phyloP scores from a whole-genome alignment of 192 early-diverging fungal genomes.

The Coemansia guatemalensis region DNA sequence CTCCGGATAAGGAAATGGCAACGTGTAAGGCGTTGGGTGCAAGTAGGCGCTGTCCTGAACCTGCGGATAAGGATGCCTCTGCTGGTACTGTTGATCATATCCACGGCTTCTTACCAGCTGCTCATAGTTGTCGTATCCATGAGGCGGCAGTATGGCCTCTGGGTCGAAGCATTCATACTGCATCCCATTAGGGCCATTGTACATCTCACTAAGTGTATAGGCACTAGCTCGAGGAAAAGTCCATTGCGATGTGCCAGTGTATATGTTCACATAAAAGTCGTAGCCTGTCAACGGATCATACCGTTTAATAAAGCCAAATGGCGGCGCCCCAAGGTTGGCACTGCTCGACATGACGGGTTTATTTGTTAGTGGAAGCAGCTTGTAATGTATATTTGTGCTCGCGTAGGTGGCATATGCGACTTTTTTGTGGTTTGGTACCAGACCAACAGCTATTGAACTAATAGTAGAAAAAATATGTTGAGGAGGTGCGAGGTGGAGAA shows the following conservation, averaged over 20 bases:
- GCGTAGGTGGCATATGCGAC: not conserved
- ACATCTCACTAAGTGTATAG: slow-evolving; percentile 2
- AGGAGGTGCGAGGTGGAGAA: not conserved
- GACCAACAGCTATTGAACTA: not conserved
- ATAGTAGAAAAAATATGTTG: not conserved
- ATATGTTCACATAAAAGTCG: slow-evolving; percentile 9
- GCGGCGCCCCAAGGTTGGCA: not conserved
- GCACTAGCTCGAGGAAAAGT: slow-evolving; percentile 7
- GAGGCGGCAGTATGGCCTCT: slow-evolving; percentile 5
- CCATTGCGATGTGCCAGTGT: slow-evolving; percentile 12
- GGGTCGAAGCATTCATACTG: slow-evolving; percentile 2
- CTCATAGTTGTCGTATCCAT: slow-evolving; percentile 8
- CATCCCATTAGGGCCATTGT: slow-evolving; percentile 1
- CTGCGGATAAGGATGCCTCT: not conserved
- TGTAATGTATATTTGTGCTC: not conserved
- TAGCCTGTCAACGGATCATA: slow-evolving; percentile 9
- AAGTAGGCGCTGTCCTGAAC: not conserved
- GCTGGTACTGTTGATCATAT: not conserved
- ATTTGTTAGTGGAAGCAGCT: not conserved
- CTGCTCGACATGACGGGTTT: not conserved
- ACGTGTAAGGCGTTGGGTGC: not conserved
- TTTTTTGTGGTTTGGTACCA: not conserved
- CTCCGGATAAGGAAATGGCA: not conserved
- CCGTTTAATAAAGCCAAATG: slow-evolving; percentile 8
- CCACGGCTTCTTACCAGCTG: slow-evolving; percentile 3